Evolutionary conservation across 768 basidiomycete genomes (phyloP).

Genomic region (Trametes gibbosa): DNA sequence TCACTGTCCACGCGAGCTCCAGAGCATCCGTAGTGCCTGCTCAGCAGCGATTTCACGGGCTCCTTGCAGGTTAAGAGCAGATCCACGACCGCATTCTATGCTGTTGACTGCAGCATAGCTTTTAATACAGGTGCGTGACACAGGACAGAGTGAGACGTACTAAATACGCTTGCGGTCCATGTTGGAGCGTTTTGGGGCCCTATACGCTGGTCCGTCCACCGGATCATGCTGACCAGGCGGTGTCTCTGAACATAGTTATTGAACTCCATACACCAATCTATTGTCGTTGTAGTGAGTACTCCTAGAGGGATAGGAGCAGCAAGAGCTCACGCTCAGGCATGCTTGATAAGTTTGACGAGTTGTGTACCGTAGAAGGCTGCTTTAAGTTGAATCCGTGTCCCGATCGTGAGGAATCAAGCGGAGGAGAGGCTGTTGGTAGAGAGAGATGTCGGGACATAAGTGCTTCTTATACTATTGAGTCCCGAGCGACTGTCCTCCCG

Average conservation of each 20-base stretch:
- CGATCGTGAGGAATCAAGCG: background rate
- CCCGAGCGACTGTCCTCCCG: background rate
- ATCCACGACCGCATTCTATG: conserved; percentile 26
- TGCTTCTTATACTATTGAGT: background rate
- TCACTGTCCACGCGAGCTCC: background rate
- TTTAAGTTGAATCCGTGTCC: background rate
- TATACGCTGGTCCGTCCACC: conserved; percentile 1
- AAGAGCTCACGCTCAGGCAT: background rate
- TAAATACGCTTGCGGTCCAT: conserved; percentile 30
- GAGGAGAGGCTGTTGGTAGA: background rate
- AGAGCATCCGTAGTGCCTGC: conserved; percentile 15
- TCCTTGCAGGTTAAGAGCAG: conserved; percentile 8
- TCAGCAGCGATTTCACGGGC: conserved; percentile 31
- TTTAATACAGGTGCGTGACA: background rate
- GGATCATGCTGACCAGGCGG: background rate
- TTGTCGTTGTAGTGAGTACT: background rate
- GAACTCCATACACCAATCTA: conserved; percentile 26
- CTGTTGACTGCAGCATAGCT: conserved; percentile 21
- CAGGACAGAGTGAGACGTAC: conserved; percentile 22
- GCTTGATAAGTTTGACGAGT: background rate
- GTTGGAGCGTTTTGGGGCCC: conserved; percentile 27
- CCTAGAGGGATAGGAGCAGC: background rate
- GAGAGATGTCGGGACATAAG: no score
- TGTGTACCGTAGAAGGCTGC: background rate
- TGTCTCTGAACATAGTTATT: conserved; percentile 27